Evolutionary conservation across 2,329 filamentous ascomycete genomes (phyloP).

Genomic region (Blastomyces silverae): DNA sequence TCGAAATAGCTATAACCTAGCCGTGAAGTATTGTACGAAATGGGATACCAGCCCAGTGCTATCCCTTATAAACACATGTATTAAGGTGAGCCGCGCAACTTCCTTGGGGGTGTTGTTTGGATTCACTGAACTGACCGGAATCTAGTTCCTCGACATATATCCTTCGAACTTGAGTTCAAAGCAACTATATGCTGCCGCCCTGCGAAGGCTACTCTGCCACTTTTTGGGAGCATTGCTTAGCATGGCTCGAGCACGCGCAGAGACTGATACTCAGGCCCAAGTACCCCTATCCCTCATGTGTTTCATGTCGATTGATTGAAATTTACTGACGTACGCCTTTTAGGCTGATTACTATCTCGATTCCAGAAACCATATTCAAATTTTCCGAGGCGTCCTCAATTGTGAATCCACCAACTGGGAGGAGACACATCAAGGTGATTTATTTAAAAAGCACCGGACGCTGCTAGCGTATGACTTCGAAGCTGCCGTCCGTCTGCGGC

Average conservation of each 20-base stretch:
- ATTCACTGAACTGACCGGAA: constrained; percentile 31
- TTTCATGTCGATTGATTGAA: neutral
- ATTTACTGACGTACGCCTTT: constrained; percentile 10
- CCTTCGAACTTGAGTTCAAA: constrained; percentile 22
- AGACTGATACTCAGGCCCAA: constrained; percentile 36
- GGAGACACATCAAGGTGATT: constrained; percentile 45
- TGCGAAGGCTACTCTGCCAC: constrained; percentile 62
- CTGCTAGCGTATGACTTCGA: constrained; percentile 75
- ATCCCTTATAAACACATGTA: constrained; percentile 47
- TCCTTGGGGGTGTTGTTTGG: too few species aligned
- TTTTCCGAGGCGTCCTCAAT: constrained; percentile 45
- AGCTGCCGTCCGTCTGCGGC: constrained; percentile 58
- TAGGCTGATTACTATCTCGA: constrained; percentile 57
- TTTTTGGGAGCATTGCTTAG: constrained; percentile 53
- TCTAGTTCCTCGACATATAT: constrained; percentile 39
- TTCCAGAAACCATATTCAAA: constrained; percentile 54
- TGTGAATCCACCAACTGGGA: constrained; percentile 42
- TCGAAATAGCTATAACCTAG: constrained; percentile 72
- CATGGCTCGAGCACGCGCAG: constrained; percentile 44
- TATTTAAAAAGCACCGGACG: constrained; percentile 56
- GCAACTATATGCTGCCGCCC: constrained; percentile 43
- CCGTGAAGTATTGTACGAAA: constrained; percentile 54
- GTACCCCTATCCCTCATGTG: constrained; percentile 28
- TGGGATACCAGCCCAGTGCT: constrained; percentile 52
- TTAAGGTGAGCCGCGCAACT: constrained; percentile 31